Base-by-base conservation (phyloP, 495 filamentous ascomycete species). In the Lasiosphaeris hirsuta region DNA sequence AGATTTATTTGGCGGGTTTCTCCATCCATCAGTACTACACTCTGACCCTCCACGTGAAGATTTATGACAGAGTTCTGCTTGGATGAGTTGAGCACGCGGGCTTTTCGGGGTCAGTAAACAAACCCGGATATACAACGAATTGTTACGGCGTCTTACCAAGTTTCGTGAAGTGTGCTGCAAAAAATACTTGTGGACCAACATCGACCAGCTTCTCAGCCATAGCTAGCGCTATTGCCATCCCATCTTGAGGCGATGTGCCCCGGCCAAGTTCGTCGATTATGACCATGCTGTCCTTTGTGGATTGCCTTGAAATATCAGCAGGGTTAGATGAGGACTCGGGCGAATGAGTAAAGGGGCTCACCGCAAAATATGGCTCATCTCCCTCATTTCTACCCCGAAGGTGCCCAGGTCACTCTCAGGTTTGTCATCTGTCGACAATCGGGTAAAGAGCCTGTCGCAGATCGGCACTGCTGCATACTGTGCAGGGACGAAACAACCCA, bases 181-280 rank as follows among this genome's bases (percentile, higher is more conserved):
- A 98, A 86, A 91, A 96, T 6, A 97, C 83, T 2, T 90, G 73
- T 0, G 90, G 81, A 51, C 81, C 78, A 55, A 83, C 92, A 35
- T 89, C 78, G 9, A 98, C 81, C 14, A 98, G 74, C 1, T 89
- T 88, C 75, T 97, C 94, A 4, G 90, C 84, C 63, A 97, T 86
- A 18, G 90, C 86, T 45, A 96, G 68, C n/a, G 94, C 92, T 64
- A 97, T 90, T 11, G 89, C 86, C 10, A 96, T 75, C 0, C 95
- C 94, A 68, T 97, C 95, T 42, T 85, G 82, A 0, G 88, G 90
- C 67, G 90, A 93, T 10, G 95, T 97, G 7, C 92, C 95, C 17
- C 94, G 83, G 13, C 94, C 93, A 19, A 98, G 84, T 65, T 98
- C 94, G 64, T 98, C 95, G 58, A 97, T 83, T 44, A 98, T 89